Percentiles rank a stretch among this genome's conserved stretches.
Conservation (phyloP, 192 early-diverging fungal species). For the Coemansia sp. region DNA sequence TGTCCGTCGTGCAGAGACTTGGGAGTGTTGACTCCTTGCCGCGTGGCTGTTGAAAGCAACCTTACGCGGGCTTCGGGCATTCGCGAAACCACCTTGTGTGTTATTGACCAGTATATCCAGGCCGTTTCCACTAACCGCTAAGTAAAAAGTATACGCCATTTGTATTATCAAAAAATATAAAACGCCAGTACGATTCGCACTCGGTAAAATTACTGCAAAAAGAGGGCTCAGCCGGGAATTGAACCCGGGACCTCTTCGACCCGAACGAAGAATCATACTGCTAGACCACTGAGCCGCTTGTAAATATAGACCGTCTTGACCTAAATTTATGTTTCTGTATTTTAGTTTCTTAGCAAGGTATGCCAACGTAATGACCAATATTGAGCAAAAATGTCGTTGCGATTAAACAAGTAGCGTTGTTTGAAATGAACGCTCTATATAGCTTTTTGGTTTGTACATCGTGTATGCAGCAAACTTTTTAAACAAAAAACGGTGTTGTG, state of each 20-base stretch:
- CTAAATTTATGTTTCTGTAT: too few species aligned
- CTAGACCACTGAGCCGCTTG: slow-evolving; percentile 47
- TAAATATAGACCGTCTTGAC: too few species aligned
- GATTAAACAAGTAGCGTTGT: too few species aligned
- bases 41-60: slow-evolving; percentile 8
- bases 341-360: too few species aligned
- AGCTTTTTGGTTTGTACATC: too few species aligned
- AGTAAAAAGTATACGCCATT: neutral
- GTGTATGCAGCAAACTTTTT: too few species aligned
- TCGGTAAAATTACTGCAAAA: neutral
- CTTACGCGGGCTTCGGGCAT: slow-evolving; percentile 4
- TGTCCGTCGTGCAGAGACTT: slow-evolving; percentile 9
- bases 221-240: slow-evolving; percentile 10
- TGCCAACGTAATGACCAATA: too few species aligned
- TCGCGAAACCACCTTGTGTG: slow-evolving; percentile 9
- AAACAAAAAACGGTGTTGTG: too few species aligned
- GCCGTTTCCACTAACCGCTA: neutral
- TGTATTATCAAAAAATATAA: too few species aligned
- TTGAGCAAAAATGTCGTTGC: too few species aligned
- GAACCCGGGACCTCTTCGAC: slow-evolving; percentile 57
- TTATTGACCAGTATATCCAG: slow-evolving; percentile 19
- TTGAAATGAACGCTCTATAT: too few species aligned
- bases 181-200: too few species aligned
- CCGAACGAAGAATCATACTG: slow-evolving; percentile 56
- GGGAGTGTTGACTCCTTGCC: slow-evolving; percentile 2